Base-by-base conservation (phyloP, 1,139 yeast species). In the Debaryomyces psychrophilus region DNA sequence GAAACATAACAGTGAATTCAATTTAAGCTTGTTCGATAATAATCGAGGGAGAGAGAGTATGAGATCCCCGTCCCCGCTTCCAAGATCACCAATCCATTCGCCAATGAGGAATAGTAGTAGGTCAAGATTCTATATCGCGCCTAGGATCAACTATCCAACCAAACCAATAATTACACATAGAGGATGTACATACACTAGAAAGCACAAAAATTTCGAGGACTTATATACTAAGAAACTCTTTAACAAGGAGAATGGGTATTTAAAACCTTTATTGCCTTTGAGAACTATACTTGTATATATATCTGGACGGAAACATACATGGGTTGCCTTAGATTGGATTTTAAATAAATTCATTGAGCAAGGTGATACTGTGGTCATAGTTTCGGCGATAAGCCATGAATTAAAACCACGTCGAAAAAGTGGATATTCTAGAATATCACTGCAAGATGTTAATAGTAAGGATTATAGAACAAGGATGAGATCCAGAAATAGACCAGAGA, bases 251-350 rank as follows among this genome's bases (percentile, higher is more conserved):
- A 41, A 48, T 26, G 50, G 51, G 5, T 46, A 39, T 36, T 41
- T 57, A 22, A 51, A 51, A 26, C 75, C 88, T 18, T 67, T 71
- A 5, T 62, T 81, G 41, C 82, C 82, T 1, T 68, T 71, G 34
- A 67, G 92, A 56, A 77, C 77, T 2, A 72, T 86, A 7, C 58
- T 87, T 55, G 83, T 85, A 22, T 86, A 85, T 60, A 71, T 87
- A 5, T 76, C 83, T 50, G 95, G 90, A 1, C 69, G 92, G 50
- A 76, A 71, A 39, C 92, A 86, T 64, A 85, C 93, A 0, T 87
- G 95, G 93, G 89, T 85, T 2, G 84, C 90, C 0, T 65, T 87
- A 41, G 95, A 87, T 60, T 87, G 87, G 86, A 67, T 79, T 3
- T 63, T 86, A 48, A 69, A 68, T 37, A 67, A 69, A 37, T 67